Evolutionary conservation across 106 monocot genomes (phyloP), one percentile per base, ranked within the genome.

Genomic region (Dendrobium huoshanense): DNA sequence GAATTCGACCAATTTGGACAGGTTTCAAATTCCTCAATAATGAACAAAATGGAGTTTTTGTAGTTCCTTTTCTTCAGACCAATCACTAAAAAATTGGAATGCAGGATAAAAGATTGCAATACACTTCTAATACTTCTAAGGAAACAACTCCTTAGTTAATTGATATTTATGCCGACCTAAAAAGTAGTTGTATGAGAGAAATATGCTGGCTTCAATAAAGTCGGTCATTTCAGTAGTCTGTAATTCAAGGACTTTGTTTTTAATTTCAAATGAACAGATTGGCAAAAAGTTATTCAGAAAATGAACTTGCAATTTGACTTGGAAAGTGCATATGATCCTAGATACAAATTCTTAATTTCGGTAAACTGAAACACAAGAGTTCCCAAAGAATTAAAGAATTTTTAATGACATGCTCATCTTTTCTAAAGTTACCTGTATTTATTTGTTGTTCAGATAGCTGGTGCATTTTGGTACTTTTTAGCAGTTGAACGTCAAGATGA

Each of bases 401-500:
- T 74, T 4, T 74, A 19, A 41, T 74, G 74, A 42, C 44, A 74
- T 74, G 43, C 8, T 74, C 33, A 43, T 74, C 74, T 44, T 76
- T 76, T 49, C 49, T 25, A 4, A 76, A 49, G 9, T 49, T 76
- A 25, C 51, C 9, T 78, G 15, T 10, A 47, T 3, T 55, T 29
- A 75, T n/a, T 61, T 61, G 10, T 43, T 67, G 56, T 83, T 29
- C 90, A 96, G 96, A 88, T 90, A 56, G 92, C 92, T 67, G 96
- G 96, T 80, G 88, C 96, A 77, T 90, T 92, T 77, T 96, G 96
- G 96, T 96, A 96, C 78, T 89, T 94, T 44, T 79, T 96, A 73
- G 82, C 96, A 58, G 80, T 96, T 59, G 88, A 87, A 79, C 90
- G 96, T 78, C 83, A 92, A 89, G 90, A 94, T 86, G 91, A 82